Base-by-base conservation (phyloP, 75 land plant species). In the Adiantum capillusveneris region DNA sequence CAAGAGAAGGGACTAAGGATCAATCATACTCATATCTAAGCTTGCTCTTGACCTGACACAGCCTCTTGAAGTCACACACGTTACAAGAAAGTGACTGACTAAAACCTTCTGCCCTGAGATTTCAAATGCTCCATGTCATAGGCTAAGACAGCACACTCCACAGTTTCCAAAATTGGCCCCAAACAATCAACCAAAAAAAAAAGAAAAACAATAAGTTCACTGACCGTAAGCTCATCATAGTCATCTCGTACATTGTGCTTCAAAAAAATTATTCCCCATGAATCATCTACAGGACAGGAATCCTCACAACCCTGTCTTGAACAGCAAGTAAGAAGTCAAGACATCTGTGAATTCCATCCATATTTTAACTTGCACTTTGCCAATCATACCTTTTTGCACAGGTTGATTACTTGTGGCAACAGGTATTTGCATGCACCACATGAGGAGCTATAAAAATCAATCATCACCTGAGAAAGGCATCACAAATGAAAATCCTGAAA, bases 371-470 rank as follows among this genome's bases (percentile, higher is more conserved):
- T n/a, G n/a, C n/a, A n/a, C n/a, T n/a, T n/a, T n/a, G n/a, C n/a
- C n/a, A n/a, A n/a, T 12, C 68, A 46, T 26, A 70, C 73, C 45
- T 44, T 46, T 65, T 70, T 70, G 45, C 73, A 70, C 14, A 70
- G 46, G 28, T 65, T 70, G 42, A 64, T 48, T 19, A 56, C 41
- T 64, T 64, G 73, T 20, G 69, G 73, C 18, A 70, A 63, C 12
- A 70, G 70, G 31, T 70, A 64, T 48, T 64, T 70, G 61, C 73
- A 70, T 20, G 73, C 59, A 22, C 68, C 73, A 57, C 73, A 70
- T 6, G 73, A 63, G 28, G 73, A 21, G 28, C 67, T 57, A 48
- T 70, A 70, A 41, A 70, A 70, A 31, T 70, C 73, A 64, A 70
- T 27, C 60, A 70, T 63, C 42, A 70, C 73, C 73, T 70, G 26